Conservation (phyloP, 73 alveolate species). For the Paramecium sonneborni region DNA sequence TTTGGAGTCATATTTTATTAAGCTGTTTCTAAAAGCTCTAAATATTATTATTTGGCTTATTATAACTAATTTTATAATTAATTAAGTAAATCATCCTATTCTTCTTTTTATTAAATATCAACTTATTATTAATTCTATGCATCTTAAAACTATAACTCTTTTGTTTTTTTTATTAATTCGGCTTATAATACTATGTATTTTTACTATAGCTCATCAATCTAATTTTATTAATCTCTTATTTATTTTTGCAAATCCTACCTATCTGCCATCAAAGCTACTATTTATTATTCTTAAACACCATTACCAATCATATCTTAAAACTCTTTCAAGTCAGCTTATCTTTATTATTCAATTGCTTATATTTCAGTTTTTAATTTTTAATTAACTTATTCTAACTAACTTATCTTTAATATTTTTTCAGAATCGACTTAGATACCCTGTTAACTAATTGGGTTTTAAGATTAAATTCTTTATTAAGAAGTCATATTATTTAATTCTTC, state of each 20-base stretch:
- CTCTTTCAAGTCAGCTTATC: not conserved
- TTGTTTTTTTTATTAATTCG: not conserved
- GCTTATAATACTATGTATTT: not conserved
- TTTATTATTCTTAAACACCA: not conserved
- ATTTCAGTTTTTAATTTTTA: not conserved
- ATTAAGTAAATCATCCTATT: not conserved
- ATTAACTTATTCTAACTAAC: not conserved
- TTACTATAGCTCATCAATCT: not conserved
- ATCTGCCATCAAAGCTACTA: not conserved
- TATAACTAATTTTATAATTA: not conserved
- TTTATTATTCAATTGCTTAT: not conserved
- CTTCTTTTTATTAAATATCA: not conserved
- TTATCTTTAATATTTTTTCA: not conserved
- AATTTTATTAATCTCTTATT: not conserved
- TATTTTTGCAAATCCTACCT: not conserved
- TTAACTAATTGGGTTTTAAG: not conserved
- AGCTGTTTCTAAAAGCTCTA: not conserved
- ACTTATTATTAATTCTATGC: not conserved
- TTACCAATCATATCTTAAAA: not conserved
- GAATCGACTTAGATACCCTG: not conserved
- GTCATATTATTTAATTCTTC: not conserved
- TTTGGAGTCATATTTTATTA: not conserved
- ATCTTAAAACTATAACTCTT: not conserved
- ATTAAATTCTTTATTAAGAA: not conserved
- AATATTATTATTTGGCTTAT: constrained; percentile 4